Conservation (phyloP, 345 rosid species). For the Populus pruinosa region DNA sequence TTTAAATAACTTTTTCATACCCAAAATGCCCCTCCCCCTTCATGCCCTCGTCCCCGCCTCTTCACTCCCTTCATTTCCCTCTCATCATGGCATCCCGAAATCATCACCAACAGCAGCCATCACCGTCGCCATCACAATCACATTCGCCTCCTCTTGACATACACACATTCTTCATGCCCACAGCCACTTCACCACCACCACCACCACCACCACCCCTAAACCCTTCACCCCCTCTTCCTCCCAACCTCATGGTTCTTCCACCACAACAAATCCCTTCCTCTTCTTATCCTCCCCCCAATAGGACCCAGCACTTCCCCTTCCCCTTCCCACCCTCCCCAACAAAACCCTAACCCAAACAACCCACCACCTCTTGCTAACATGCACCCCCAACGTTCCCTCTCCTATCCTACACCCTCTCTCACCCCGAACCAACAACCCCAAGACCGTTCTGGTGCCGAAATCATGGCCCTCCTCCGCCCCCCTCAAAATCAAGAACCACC, state of each 20-base stretch:
- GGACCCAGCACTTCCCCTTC: conserved; percentile 23
- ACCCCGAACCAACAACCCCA: conserved; percentile 19
- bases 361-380: conserved; percentile 7
- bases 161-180: conserved; percentile 12
- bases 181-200: conserved; percentile 8
- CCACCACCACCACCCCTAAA: conserved; percentile 13
- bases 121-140: background rate
- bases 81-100: conserved; percentile 5
- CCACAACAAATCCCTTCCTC: conserved; percentile 27
- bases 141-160: conserved; percentile 4
- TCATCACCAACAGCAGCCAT: background rate
- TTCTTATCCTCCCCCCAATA: conserved; percentile 45
- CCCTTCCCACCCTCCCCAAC: conserved; percentile 27
- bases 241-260: conserved; percentile 8
- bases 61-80: background rate
- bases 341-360: conserved; percentile 6
- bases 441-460: conserved; percentile 47
- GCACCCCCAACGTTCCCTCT: conserved; percentile 27
- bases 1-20: background rate
- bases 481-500: background rate
- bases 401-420: conserved; percentile 39
- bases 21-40: background rate
- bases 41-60: background rate
- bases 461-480: conserved; percentile 56
- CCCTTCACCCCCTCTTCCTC: conserved; percentile 6